Base-by-base conservation (phyloP, 805 yeast species). In the Clavispora fructus region DNA sequence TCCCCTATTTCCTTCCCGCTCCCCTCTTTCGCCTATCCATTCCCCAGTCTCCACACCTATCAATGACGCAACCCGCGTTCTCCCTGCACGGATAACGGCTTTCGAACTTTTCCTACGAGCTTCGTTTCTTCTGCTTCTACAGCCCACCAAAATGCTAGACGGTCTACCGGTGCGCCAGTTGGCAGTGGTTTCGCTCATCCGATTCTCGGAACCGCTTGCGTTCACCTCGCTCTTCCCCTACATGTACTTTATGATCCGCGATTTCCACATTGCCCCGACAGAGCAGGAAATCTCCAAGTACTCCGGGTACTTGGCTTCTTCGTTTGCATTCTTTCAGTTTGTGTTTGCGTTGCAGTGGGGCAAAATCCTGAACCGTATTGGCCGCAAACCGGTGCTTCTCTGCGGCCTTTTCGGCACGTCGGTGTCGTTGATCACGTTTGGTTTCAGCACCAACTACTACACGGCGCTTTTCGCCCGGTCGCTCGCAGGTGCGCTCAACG, bases 161-260 rank as follows among this genome's bases (percentile, higher is more conserved):
- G 85, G 79, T 23, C 79, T 81, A 56, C 86, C 86, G 14, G 65
- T 73, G 56, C 63, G 73, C 57, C 85, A 81, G 51, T 67, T 68
- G 60, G 42, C 51, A 30, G 67, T 65, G 46, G 57, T 68, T 6
- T 52, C 68, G 27, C 50, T 74, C 27, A 75, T 80, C 42, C 64
- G 86, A 46, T 75, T 80, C 49, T 71, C 80, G 11, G 86, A 81
- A 57, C 86, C 87, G 1, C 71, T 82, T 17, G 78, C 85, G 2
- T 82, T 80, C 65, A 78, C 85, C 4, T 79, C 85, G 5, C 60
- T 80, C 30, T 80, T 82, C 56, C 87, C 87, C 3, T 82, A 81
- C 54, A 73, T 80, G 35, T 82, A 77, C 58, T 82, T 78, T 62
- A 78, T 82, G 84, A 80, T 81, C 16, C 61, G 78, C 48, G 83